Percentiles rank a stretch among this genome's conserved stretches.
Conservation (phyloP, 495 filamentous ascomycete genomes). For the Hypoxylon fragiforme region DNA sequence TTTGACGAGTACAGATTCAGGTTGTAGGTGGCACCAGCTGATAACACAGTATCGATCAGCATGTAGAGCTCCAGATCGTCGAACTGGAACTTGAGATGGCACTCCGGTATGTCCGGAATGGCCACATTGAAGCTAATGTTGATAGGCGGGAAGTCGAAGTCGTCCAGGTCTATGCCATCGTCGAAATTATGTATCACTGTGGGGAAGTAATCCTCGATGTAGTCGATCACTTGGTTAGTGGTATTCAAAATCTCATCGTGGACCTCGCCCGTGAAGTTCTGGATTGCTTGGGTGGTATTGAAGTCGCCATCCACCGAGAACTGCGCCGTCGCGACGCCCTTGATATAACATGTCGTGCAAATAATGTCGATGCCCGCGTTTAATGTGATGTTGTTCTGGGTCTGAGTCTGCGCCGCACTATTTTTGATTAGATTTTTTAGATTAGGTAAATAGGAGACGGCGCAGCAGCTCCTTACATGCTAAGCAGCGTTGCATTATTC, state of each 20-base stretch:
- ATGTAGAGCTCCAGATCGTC: conserved; percentile 58
- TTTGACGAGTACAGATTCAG: conserved; percentile 54
- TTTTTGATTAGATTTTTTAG: no score
- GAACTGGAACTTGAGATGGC: conserved; percentile 49
- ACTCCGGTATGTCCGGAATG: conserved; percentile 48
- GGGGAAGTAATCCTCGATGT: conserved; percentile 34
- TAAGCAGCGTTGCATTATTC: conserved; percentile 42
- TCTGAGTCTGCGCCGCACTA: conserved; percentile 5
- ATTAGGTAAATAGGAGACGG: conserved; percentile 5
- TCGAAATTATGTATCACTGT: conserved; percentile 16
- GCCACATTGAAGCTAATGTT: conserved; percentile 43
- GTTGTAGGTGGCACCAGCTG: conserved; percentile 49
- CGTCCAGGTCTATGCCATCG: conserved; percentile 39
- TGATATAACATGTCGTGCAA: conserved; percentile 57
- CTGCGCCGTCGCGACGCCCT: conserved; percentile 47
- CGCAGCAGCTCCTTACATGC: conserved; percentile 22
- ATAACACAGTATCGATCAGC: conserved; percentile 49
- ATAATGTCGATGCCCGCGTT: conserved; percentile 43
- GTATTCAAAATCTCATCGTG: conserved; percentile 38
- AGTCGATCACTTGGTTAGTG: conserved; percentile 30
- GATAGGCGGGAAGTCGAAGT: conserved; percentile 44
- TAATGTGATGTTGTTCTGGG: conserved; percentile 4
- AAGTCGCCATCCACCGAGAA: conserved; percentile 46
- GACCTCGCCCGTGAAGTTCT: conserved; percentile 37
- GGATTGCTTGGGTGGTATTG: conserved; percentile 43